Evolutionary conservation across 2,329 filamentous ascomycete genomes (phyloP).

Genomic region (Tympanopsis confertula): DNA sequence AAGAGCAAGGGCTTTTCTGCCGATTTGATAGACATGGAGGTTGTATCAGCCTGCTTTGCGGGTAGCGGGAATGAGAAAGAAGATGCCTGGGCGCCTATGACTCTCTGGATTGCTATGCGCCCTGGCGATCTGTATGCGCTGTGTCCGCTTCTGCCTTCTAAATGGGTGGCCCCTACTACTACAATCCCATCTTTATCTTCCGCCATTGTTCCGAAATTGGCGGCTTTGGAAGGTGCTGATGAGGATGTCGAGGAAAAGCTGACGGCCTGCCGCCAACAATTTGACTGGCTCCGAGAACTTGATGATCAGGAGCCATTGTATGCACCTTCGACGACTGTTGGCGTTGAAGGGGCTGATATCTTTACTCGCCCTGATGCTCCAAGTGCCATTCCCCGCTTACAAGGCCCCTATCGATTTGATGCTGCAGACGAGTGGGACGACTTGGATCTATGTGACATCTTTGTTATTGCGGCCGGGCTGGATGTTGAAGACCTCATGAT

Average conservation of each 20-base stretch:
- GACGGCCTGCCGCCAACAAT: constrained; percentile 37
- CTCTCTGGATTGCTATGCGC: constrained; percentile 90
- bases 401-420: constrained; percentile 46
- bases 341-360: constrained; percentile 32
- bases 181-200: constrained; percentile 74
- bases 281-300: constrained; percentile 44
- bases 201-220: constrained; percentile 64
- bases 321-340: constrained; percentile 19
- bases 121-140: constrained; percentile 88
- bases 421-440: constrained; percentile 35
- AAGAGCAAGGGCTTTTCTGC: constrained; percentile 76
- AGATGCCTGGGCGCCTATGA: constrained; percentile 83
- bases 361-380: constrained; percentile 39
- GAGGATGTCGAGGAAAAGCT: constrained; percentile 29
- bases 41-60: constrained; percentile 75
- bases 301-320: constrained; percentile 38
- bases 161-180: constrained; percentile 69
- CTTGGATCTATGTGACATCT: constrained; percentile 47
- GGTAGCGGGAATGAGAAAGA: constrained; percentile 42
- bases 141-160: constrained; percentile 76
- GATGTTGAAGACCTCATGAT: constrained; percentile 37
- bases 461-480: constrained; percentile 38
- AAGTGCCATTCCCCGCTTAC: constrained; percentile 44
- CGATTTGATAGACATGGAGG: constrained; percentile 85
- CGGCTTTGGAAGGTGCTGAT: constrained; percentile 16